Conservation (phyloP, 352 stramenopile species). For the Phytophthora pinifolia region DNA sequence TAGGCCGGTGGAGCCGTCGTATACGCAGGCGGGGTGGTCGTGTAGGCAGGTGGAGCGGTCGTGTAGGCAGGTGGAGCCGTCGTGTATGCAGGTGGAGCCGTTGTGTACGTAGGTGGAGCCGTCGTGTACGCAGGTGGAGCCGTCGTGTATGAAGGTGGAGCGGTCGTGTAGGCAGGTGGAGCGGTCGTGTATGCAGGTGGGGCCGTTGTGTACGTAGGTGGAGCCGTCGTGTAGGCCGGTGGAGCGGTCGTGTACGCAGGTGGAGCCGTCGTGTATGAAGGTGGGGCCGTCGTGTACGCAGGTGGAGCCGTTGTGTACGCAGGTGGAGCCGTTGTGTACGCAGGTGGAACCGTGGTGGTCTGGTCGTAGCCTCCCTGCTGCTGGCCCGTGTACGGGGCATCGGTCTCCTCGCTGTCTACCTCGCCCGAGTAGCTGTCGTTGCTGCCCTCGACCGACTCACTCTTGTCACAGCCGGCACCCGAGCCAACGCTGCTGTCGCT, state of each 20-base stretch:
- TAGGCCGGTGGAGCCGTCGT: neutral
- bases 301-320: neutral
- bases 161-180: neutral
- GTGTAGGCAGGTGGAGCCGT: neutral
- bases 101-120: neutral
- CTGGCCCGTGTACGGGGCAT: conserved; percentile 1
- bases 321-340: neutral
- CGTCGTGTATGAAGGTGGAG: neutral
- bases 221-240: neutral
- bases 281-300: neutral
- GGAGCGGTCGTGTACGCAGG: neutral
- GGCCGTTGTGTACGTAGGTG: neutral
- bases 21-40: neutral
- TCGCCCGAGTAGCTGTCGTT: conserved; percentile 3
- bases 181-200: neutral
- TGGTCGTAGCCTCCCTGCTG: neutral
- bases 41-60: neutral
- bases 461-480: conserved; percentile 4
- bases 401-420: conserved; percentile 7
- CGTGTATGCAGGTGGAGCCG: conserved; percentile 1
- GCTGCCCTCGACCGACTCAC: neutral
- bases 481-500: conserved; percentile 10
- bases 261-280: conserved; percentile 2
- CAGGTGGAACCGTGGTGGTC: neutral
- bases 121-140: conserved; percentile 2